Base-by-base conservation (phyloP, 1,284 basidiomycete species). In the Inonotus hispidus region DNA sequence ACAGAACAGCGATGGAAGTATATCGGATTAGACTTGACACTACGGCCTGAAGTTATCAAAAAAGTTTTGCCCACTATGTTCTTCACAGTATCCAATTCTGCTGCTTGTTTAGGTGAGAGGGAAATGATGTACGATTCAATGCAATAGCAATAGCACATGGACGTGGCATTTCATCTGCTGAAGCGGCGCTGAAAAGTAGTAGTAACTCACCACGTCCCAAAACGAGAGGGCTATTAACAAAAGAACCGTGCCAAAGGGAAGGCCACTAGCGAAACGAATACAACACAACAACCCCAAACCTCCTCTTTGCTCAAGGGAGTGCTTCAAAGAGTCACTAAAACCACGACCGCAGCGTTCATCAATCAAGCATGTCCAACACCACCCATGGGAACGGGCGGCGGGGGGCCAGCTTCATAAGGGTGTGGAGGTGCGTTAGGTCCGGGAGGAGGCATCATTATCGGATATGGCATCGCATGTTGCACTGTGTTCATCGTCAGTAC, bases 361-460 rank as follows among this genome's bases (percentile, higher is more conserved):
- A 49, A 45, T 58, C 49, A 84, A 61, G 82, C 81, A 68, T 87
- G 85, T 58, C 85, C 85, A 58, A 70, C 68, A 52, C 66, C 66
- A 16, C 87, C 87, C 89, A 92, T 90, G 54, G 78, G 84, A 53
- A 85, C 83, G 37, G 83, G 87, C 52, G 85, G 86, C 43, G 84
- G 82, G 60, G 82, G 85, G 27, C 81, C 82, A 63, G 79, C 81
- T 53, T 91, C 88, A 72, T 90, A 90, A 41, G 79, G 81, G 70
- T 89, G 88, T 52, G 84, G 87, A 38, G 85, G 84, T 50, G 74
- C 78, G 53, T 72, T 73, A 46, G 78, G 81, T 21, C 83, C 84
- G 50, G 86, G 88, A 60, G 88, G 87, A 52, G 84, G 87, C 86
- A 92, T 91, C 88, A 92, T 92, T 87, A 90, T 89, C 16, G 81